These are phyloP conservation scores for Melocanna baccifera DNA, from an alignment of 176 grass and related monocot genomes.

Conservation along the genomic window DNA sequence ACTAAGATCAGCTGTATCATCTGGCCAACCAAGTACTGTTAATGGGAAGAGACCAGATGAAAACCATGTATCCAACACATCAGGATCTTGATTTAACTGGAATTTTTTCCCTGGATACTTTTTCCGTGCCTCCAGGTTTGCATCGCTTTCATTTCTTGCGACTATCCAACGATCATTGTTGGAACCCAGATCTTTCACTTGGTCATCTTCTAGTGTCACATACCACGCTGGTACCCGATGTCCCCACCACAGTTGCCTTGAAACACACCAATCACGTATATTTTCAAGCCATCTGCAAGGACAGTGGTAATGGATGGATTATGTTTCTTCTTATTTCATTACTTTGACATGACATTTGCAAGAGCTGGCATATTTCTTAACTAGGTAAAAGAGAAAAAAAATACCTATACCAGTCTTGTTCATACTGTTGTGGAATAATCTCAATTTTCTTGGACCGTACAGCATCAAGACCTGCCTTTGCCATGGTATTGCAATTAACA, in stretches of 20 bases:
- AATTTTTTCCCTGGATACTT: slow-evolving; percentile 64
- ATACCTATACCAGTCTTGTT: slow-evolving; percentile 91
- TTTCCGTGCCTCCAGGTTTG: slow-evolving; percentile 53
- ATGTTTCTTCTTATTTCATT: slow-evolving; percentile 1
- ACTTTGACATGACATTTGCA: not conserved
- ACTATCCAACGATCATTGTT: slow-evolving; percentile 80
- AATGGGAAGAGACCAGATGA: slow-evolving; percentile 87
- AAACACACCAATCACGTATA: slow-evolving; percentile 94
- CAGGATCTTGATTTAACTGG: slow-evolving; percentile 73
- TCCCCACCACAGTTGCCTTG: slow-evolving; percentile 95
- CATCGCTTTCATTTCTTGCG: slow-evolving; percentile 74
- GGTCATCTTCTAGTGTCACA: slow-evolving; percentile 68
- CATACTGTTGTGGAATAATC: slow-evolving; percentile 93
- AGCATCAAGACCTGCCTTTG: slow-evolving; percentile 70
- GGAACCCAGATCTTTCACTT: slow-evolving; percentile 53
- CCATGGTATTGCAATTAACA: slow-evolving; percentile 82
- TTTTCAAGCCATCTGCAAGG: slow-evolving; percentile 80
- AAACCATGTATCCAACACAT: slow-evolving; percentile 96
- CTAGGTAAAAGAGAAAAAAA: not conserved
- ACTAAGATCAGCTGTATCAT: slow-evolving; percentile 62
- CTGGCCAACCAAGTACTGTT: slow-evolving; percentile 82
- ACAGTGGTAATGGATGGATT: slow-evolving; percentile 1
- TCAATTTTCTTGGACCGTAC: slow-evolving; percentile 79
- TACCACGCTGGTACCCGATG: slow-evolving; percentile 87
- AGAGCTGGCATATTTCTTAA: not conserved